A percentile compares a stretch with the other conserved stretches of the same genome.
Conservation (phyloP, 306 rosid species). For the Canavalia gladiata region DNA sequence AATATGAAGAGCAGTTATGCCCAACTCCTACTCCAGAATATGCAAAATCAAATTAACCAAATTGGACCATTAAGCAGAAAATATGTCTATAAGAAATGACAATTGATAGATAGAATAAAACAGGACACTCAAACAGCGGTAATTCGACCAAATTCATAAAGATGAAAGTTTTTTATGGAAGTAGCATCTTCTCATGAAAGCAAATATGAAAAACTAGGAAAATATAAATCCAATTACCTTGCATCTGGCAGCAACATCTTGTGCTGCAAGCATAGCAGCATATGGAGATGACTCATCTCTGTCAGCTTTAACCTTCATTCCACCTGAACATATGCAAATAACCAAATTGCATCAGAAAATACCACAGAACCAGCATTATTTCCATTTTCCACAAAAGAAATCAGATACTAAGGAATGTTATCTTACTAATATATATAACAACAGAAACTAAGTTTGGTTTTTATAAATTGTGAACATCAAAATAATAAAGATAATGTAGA, state of each 20-base stretch:
- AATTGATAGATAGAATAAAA: too few relatives aligned
- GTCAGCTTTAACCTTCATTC: constrained; percentile 96
- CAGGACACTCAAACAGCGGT: too few relatives aligned
- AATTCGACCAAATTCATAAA: background rate
- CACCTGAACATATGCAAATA: constrained; percentile 56
- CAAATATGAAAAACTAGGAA: background rate
- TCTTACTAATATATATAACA: background rate
- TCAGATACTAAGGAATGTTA: background rate
- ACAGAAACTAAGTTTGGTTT: background rate
- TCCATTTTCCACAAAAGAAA: background rate
- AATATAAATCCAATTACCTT: constrained; percentile 56
- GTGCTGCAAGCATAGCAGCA: constrained; percentile 98
- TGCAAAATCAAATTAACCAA: background rate
- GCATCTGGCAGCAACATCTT: constrained; percentile 86
- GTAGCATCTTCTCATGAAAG: background rate
- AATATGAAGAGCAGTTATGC: constrained; percentile 85
- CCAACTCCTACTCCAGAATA: constrained; percentile 67
- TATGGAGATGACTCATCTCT: constrained; percentile 94
- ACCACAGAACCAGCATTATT: background rate
- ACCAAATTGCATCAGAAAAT: background rate
- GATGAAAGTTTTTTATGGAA: too few relatives aligned
- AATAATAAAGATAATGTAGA: too few relatives aligned
- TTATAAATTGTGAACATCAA: too few relatives aligned
- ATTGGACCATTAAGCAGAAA: too few relatives aligned
- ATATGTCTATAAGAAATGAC: too few relatives aligned